Percentiles rank a stretch among this genome's conserved stretches.
These are phyloP conservation scores for Cladosporium oxysporum DNA, from an alignment of 2,329 filamentous ascomycete species.

Conservation along the genomic window DNA sequence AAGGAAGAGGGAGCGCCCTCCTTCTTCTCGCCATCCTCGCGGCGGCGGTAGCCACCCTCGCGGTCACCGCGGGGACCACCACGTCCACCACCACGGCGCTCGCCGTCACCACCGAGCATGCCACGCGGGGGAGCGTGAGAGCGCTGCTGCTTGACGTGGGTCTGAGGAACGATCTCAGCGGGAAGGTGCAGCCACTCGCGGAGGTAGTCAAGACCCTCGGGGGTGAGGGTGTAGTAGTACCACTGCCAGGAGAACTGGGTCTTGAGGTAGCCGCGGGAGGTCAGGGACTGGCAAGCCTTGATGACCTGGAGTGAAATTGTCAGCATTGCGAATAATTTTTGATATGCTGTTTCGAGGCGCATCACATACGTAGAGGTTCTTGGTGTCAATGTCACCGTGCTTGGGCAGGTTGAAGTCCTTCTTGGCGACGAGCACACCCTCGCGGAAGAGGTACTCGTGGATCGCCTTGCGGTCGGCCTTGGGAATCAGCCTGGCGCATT, in stretches of 20 bases:
- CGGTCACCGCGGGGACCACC: constrained; percentile 73
- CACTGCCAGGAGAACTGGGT: constrained; percentile 99
- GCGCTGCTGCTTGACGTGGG: constrained; percentile 99
- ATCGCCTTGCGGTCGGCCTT: constrained; percentile 99
- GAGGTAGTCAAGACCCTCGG: constrained; percentile 99
- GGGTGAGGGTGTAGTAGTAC: constrained; percentile 99
- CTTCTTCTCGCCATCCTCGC: constrained; percentile 71
- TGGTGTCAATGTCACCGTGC: constrained; percentile 98
- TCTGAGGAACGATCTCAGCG: constrained; percentile 98
- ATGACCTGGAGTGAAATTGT: constrained; percentile 60
- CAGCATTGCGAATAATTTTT: background rate
- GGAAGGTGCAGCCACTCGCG: constrained; percentile 99
- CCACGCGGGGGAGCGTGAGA: constrained; percentile 96
- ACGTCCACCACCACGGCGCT: constrained; percentile 76
- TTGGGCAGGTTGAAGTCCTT: constrained; percentile 99
- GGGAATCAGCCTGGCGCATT: constrained; percentile 81
- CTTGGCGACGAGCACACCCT: constrained; percentile 90
- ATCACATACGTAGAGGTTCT: constrained; percentile 82
- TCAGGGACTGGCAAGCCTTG: constrained; percentile 98
- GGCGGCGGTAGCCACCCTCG: constrained; percentile 59
- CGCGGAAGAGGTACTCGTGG: constrained; percentile 96
- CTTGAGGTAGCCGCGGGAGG: constrained; percentile 98
- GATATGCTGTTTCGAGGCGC: background rate
- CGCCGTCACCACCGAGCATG: constrained; percentile 82
- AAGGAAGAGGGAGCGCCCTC: constrained; percentile 91